phyloP scores from a whole-genome alignment of 345 rosid species.

The Eucalyptus pauciflora region DNA sequence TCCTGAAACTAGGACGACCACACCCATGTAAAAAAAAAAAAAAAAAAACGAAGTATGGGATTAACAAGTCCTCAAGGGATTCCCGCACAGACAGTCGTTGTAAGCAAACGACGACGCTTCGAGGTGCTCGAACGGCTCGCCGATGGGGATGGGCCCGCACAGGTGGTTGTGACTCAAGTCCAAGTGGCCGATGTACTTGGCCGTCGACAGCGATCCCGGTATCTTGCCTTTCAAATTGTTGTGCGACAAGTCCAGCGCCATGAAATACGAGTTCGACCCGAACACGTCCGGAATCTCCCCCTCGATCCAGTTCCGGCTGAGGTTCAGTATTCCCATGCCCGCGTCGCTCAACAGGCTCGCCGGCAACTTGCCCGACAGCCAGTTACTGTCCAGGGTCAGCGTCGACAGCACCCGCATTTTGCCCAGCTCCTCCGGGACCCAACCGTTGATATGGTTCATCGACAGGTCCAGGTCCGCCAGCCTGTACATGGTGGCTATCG shows the following conservation, averaged over 20 bases:
- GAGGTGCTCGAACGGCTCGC: conserved; percentile 68
- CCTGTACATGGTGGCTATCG: conserved; percentile 45
- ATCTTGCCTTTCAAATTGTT: conserved; percentile 59
- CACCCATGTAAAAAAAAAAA: neutral
- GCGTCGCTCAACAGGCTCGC: conserved; percentile 28
- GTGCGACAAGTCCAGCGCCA: conserved; percentile 69
- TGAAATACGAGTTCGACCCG: conserved; percentile 53
- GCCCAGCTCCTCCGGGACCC: conserved; percentile 54
- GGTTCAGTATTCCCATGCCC: conserved; percentile 57
- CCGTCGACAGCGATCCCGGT: conserved; percentile 50
- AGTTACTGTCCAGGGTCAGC: conserved; percentile 56
- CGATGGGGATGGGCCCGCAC: conserved; percentile 75
- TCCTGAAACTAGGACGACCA: neutral
- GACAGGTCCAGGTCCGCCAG: conserved; percentile 83
- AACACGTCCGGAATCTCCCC: conserved; percentile 79
- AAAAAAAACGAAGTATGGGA: neutral
- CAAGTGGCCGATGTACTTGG: conserved; percentile 59
- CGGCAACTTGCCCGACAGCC: conserved; percentile 52
- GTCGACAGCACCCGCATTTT: conserved; percentile 73
- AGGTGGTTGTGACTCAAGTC: conserved; percentile 88
- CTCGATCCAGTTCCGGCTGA: conserved; percentile 68
- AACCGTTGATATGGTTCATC: conserved; percentile 51
- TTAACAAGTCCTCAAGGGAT: conserved; percentile 60
- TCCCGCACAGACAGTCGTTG: conserved; percentile 84
- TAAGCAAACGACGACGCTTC: conserved; percentile 53